Conservation (phyloP, 371 early-diverging fungal genomes). For the Haplosporangium sp. region DNA sequence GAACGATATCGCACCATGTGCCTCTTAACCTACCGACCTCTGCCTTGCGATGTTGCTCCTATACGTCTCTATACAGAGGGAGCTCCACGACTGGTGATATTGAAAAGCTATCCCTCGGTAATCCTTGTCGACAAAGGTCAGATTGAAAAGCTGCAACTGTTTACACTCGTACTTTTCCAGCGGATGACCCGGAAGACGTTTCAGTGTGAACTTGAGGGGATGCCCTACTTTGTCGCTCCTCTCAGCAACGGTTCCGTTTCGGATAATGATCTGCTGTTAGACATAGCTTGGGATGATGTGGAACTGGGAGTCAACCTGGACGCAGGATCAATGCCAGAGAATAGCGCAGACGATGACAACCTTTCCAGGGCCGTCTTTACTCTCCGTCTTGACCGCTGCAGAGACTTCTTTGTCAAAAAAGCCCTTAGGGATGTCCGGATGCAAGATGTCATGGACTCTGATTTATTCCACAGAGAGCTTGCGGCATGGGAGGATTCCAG, state of each 20-base stretch:
- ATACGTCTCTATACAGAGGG: constrained; percentile 61
- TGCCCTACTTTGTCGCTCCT: constrained; percentile 72
- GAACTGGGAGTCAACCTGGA: constrained; percentile 22
- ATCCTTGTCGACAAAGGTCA: constrained; percentile 50
- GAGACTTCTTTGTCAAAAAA: constrained; percentile 67
- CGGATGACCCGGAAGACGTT: constrained; percentile 66
- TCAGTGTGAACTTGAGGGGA: constrained; percentile 61
- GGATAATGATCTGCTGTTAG: constrained; percentile 38
- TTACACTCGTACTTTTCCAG: constrained; percentile 60
- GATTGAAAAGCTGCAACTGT: constrained; percentile 59
- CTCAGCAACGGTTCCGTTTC: constrained; percentile 32
- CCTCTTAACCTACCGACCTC: constrained; percentile 60
- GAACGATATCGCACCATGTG: constrained; percentile 61
- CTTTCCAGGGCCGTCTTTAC: constrained; percentile 61
- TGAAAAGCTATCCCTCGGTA: constrained; percentile 4
- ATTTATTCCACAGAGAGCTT: constrained; percentile 31
- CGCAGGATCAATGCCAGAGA: constrained; percentile 10
- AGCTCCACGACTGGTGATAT: constrained; percentile 33
- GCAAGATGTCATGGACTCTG: constrained; percentile 13
- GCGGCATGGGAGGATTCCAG: constrained; percentile 62
- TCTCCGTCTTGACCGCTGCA: constrained; percentile 63
- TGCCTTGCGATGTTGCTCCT: constrained; percentile 56
- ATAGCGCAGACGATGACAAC: constrained; percentile 9
- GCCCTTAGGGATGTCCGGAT: constrained; percentile 31
- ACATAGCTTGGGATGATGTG: constrained; percentile 73